These are phyloP conservation scores for Diplodia intermedia DNA, from an alignment of 2,329 filamentous ascomycete genomes.

Conservation along the genomic window DNA sequence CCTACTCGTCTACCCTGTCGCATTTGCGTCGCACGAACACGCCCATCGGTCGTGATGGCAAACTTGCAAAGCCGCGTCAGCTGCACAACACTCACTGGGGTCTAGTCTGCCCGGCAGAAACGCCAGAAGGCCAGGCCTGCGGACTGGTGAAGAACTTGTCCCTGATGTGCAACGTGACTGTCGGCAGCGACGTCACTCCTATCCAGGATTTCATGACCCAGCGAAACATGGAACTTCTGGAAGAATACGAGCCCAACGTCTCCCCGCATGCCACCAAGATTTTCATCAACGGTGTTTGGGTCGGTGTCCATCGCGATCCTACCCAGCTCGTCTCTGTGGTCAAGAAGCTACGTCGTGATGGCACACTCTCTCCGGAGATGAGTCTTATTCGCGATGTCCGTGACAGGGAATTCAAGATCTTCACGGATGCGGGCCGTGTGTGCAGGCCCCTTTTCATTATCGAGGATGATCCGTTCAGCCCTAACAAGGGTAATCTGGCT, in stretches of 20 bases:
- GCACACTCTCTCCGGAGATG: slow-evolving; percentile 88
- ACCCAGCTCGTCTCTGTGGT: slow-evolving; percentile 83
- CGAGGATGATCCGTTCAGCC: slow-evolving; percentile 79
- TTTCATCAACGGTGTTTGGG: slow-evolving; percentile 98
- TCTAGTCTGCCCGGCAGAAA: slow-evolving; percentile 94
- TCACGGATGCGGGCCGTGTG: slow-evolving; percentile 94
- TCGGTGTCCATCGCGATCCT: slow-evolving; percentile 90
- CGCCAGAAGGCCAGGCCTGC: slow-evolving; percentile 97
- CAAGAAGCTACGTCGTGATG: slow-evolving; percentile 76
- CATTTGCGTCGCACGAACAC: slow-evolving; percentile 98
- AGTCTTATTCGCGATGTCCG: slow-evolving; percentile 95
- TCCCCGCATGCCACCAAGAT: slow-evolving; percentile 96
- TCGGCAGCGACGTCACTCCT: slow-evolving; percentile 88
- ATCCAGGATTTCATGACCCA: slow-evolving; percentile 96
- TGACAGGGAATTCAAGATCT: slow-evolving; percentile 97
- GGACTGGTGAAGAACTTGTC: slow-evolving; percentile 97
- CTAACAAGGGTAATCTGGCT: slow-evolving; percentile 77
- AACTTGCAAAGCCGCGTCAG: slow-evolving; percentile 96
- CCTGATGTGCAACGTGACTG: slow-evolving; percentile 97
- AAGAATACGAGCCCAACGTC: slow-evolving; percentile 74
- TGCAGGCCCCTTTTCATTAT: slow-evolving; percentile 94
- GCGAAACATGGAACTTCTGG: slow-evolving; percentile 92
- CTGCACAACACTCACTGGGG: slow-evolving; percentile 99
- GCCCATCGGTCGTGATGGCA: slow-evolving; percentile 95
- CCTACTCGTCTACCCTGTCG: slow-evolving; percentile 93